Percentiles rank a stretch among this genome's conserved stretches.
Conservation (phyloP, 306 rosid species). For the Parietaria judaica region DNA sequence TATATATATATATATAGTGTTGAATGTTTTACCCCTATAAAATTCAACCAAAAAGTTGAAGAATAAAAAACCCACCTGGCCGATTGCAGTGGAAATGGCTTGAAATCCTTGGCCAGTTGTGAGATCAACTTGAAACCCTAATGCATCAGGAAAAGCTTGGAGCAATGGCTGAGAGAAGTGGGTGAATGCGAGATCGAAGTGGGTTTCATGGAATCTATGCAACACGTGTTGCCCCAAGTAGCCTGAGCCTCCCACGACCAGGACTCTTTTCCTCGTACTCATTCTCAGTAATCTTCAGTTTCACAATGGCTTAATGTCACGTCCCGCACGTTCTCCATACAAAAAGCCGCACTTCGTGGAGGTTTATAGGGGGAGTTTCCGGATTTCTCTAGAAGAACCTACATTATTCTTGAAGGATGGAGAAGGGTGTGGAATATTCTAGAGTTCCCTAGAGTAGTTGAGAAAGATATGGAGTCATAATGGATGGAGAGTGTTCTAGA, state of each 20-base stretch:
- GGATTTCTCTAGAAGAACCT: too few relatives aligned
- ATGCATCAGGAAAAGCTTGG: conserved; percentile 39
- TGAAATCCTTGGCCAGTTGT: conserved; percentile 67
- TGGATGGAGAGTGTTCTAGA: too few relatives aligned
- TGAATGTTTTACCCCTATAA: too few relatives aligned
- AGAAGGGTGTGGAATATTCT: too few relatives aligned
- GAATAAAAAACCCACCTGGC: conserved; percentile 43
- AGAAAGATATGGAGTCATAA: too few relatives aligned
- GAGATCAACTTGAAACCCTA: conserved; percentile 61
- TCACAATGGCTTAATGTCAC: too few relatives aligned
- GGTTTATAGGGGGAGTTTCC: too few relatives aligned
- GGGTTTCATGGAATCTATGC: conserved; percentile 17
- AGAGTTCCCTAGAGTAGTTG: too few relatives aligned
- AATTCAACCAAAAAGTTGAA: too few relatives aligned
- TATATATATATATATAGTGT: too few relatives aligned
- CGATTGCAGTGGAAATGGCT: conserved; percentile 50
- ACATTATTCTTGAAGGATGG: too few relatives aligned
- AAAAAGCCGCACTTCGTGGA: not conserved
- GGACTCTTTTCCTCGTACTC: conserved; percentile 40
- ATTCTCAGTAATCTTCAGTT: conserved; percentile 8
- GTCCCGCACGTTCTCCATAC: too few relatives aligned
- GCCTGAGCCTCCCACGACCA: conserved; percentile 89
- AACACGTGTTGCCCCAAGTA: conserved; percentile 89
- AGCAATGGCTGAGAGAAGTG: conserved; percentile 45
- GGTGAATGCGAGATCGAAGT: conserved; percentile 60